Base-by-base conservation (phyloP, 805 yeast genomes). In the Ogataea haglerorum region DNA sequence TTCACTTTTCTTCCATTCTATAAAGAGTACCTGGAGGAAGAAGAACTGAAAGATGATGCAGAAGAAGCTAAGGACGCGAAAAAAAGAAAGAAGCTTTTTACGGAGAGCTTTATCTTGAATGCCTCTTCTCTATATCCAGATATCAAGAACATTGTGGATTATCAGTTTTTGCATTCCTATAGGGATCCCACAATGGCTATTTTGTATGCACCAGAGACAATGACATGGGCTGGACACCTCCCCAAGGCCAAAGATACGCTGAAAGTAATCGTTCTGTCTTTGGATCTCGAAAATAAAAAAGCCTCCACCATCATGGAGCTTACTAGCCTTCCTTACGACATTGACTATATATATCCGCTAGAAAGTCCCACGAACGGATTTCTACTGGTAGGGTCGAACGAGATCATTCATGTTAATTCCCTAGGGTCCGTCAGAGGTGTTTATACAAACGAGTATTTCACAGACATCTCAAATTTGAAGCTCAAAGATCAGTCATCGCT, bases 201-300 rank as follows among this genome's bases (percentile, higher is more conserved):
- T 12, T 40, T 61, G 31, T 61, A 61, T 44, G 59, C 64, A 0
- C 64, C 67, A 1, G 56, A 60, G 23, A 38, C 58, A 1, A 33
- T 54, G 10, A 78, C 89, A 0, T 87, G 96, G 95, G 80, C 95
- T 0, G 96, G 96, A 0, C 72, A 76, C 38, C 62, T 83, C 24
- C 72, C 82, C 2, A 64, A 72, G 36, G 67, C 63, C 5, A 82
- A 78, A 53, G 95, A 87, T 53, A 82, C 78, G 13, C 67, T 78
- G 22, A 69, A 71, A 30, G 75, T 79, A 44, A 65, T 77, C 19
- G 86, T 85, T 0, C 57, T 87, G 34, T 80, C 95, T 0, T 63
- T 90, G 15, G 91, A 89, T 51, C 53, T 82, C 12, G 65, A 63
- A 15, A 69, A 74, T 10, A 72, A 74, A 35, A 58, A 72, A 3